phyloP scores from a whole-genome alignment of 1,284 basidiomycete species.

The Leccinum angustisporum region DNA sequence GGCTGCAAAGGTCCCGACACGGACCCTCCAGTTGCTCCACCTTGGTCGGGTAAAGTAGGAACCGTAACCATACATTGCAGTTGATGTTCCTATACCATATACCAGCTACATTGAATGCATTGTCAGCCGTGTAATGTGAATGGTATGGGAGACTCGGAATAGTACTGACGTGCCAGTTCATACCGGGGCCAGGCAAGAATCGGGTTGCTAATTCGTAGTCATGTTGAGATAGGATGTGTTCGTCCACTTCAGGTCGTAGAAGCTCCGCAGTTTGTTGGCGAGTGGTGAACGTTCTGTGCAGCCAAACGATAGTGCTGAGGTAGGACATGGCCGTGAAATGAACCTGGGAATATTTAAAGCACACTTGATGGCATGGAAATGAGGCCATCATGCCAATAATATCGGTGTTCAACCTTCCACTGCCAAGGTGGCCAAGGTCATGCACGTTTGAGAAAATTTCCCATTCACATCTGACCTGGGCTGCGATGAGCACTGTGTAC shows the following conservation, averaged over 20 bases:
- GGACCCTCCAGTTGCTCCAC: constrained; percentile 28
- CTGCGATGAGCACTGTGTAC: constrained; percentile 7
- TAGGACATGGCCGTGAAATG: constrained; percentile 15
- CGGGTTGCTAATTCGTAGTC: constrained; percentile 54
- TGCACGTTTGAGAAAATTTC: not conserved
- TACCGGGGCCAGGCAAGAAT: constrained; percentile 51
- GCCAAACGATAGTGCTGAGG: constrained; percentile 35
- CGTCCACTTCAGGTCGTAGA: constrained; percentile 57
- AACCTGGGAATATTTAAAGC: not conserved
- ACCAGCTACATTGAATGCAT: constrained; percentile 20
- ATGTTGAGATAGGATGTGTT: constrained; percentile 48
- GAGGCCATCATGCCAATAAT: not conserved
- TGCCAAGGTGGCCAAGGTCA: not conserved
- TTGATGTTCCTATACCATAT: constrained; percentile 31
- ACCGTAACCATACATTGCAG: constrained; percentile 31
- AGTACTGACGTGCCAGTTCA: constrained; percentile 41
- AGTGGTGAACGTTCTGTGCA: constrained; percentile 41
- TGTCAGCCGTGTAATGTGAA: constrained; percentile 4
- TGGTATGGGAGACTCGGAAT: not conserved
- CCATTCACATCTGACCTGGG: not conserved
- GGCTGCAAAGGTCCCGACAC: constrained; percentile 26
- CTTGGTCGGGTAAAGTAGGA: constrained; percentile 29
- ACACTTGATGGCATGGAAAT: not conserved
- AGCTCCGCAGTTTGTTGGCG: constrained; percentile 41
- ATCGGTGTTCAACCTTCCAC: not conserved